Evolutionary conservation across 306 rosid species (phyloP).

Genomic region (apple (Malus domestica)): ASM211411v1 NC_041805.1:32904501-32905000

Average conservation of each 20-base stretch:
- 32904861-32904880: constrained; percentile 59
- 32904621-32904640: neutral
- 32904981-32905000: neutral
- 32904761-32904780: constrained; percentile 83
- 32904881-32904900: constrained; percentile 67
- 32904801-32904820: constrained; percentile 68
- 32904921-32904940: constrained; percentile 63
- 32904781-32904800: constrained; percentile 90
- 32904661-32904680: neutral
- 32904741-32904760: neutral
- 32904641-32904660: neutral
- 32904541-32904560: constrained; percentile 77
- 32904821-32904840: constrained; percentile 94
- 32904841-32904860: constrained; percentile 79
- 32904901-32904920: constrained; percentile 54
- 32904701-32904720: neutral
- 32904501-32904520: constrained; percentile 80
- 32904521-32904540: constrained; percentile 85
- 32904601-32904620: neutral
- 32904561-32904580: constrained; percentile 39
- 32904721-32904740: neutral
- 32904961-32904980: constrained; percentile 22
- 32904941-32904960: constrained; percentile 65
- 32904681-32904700: neutral
- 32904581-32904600: neutral